Evolutionary conservation across 2,329 filamentous ascomycete genomes (phyloP).

Genomic region (Fusarium hainanense): DNA sequence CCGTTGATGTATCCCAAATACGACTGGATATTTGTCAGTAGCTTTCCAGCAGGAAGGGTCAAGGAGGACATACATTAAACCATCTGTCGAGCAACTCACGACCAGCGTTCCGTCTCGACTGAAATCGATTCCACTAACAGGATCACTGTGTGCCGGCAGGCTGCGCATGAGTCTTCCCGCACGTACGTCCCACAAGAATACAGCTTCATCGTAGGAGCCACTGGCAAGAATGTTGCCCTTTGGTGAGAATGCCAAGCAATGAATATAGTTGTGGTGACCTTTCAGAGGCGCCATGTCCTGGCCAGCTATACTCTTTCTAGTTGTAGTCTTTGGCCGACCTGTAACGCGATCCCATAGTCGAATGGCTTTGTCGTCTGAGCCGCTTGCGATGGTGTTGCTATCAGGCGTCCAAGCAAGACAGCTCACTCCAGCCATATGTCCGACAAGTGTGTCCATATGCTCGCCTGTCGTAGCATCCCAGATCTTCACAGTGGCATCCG

Average conservation of each 20-base stretch:
- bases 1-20: slow-evolving; percentile 95
- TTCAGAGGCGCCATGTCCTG: slow-evolving; percentile 69
- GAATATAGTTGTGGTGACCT: slow-evolving; percentile 96
- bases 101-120: slow-evolving; percentile 92
- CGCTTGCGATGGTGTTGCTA: slow-evolving; percentile 85
- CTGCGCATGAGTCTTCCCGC: slow-evolving; percentile 89
- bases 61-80: slow-evolving; percentile 73
- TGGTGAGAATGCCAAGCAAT: slow-evolving; percentile 93
- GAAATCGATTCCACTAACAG: slow-evolving; percentile 93
- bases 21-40: slow-evolving; percentile 62
- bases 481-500: slow-evolving; percentile 90
- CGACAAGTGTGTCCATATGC: slow-evolving; percentile 88
- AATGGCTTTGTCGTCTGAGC: slow-evolving; percentile 96
- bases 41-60: background rate
- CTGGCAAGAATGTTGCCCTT: slow-evolving; percentile 97
- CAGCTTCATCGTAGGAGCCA: slow-evolving; percentile 95
- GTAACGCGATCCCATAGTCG: slow-evolving; percentile 86
- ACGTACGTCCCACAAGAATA: slow-evolving; percentile 96
- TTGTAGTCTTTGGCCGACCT: slow-evolving; percentile 63
- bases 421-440: slow-evolving; percentile 91
- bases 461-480: slow-evolving; percentile 85
- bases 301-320: slow-evolving; percentile 50
- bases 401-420: slow-evolving; percentile 96
- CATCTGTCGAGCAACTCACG: slow-evolving; percentile 90
- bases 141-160: slow-evolving; percentile 93